Base-by-base conservation (phyloP, 805 yeast genomes). In the Pichia eremophila region DNA sequence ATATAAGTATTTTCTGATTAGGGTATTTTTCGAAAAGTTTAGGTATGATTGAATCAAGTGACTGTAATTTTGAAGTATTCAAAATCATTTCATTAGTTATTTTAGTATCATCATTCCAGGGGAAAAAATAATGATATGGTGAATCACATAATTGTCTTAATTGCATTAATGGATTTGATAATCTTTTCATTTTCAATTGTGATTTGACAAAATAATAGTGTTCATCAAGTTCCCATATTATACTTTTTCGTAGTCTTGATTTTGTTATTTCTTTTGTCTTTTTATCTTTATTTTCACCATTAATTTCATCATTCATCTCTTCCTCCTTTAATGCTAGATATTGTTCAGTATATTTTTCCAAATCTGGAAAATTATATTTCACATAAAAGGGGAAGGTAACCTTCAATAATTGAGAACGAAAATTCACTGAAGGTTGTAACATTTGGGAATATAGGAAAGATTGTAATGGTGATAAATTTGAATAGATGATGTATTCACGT, bases 81-180 rank as follows among this genome's bases (percentile, higher is more conserved):
- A 68, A 59, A n/a, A 79, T 61, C 4, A 84, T 55, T 12, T 53
- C 58, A 1, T 19, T 39, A n/a, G 50, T 40, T 8, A 14, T 35
- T 17, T 71, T 67, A 3, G 71, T 57, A 4, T 71, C 75, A 40
- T 68, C 71, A 8, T 72, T 72, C 74, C 81, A 86, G 0, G 98
- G 98, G 52, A 80, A 83, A 65, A 82, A 87, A 59, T 85, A 87
- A 40, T 85, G 62, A 58, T 83, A 85, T 0, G 97, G 96, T 0
- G 96, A 83, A 58, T 88, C 83, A 55, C 96, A 89, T 9, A 87
- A 76, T 49, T 82, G 78, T 40, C 99, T 72, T 45, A 90, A 70
- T 63, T 90, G 97, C 87, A 90, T 87, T 67, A 85, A 71, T 56
- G 79, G 57, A 56, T 86, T 87, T 52, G 77, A 81, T 46, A 86